phyloP scores from a whole-genome alignment of 345 rosid genomes.

The Rubroshorea leprosula region DNA sequence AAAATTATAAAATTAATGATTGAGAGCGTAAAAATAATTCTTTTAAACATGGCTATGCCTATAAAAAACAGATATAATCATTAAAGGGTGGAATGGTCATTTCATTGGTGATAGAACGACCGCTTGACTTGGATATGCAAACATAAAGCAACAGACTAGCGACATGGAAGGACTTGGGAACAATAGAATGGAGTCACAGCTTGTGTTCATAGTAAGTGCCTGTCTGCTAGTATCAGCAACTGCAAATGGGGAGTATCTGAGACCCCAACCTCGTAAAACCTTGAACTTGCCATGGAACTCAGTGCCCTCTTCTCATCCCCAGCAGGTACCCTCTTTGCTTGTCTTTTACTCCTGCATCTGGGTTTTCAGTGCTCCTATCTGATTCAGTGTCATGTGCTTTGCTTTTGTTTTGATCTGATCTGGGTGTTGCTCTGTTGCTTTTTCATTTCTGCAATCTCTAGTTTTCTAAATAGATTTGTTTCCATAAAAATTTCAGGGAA shows the following conservation, averaged over 20 bases:
- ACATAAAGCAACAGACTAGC: background rate
- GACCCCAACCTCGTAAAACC: conserved; percentile 75
- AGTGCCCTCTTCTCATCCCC: conserved; percentile 49
- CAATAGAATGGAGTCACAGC: conserved; percentile 23
- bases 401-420: conserved; percentile 17
- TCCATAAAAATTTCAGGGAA: background rate
- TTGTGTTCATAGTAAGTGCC: conserved; percentile 7
- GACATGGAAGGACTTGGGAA: background rate
- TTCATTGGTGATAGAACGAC: no score
- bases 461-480: background rate
- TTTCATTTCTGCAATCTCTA: background rate
- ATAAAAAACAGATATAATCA: no score
- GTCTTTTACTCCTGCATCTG: background rate
- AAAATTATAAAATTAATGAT: no score
- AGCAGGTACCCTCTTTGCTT: conserved; percentile 77
- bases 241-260: conserved; percentile 43
- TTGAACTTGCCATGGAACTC: conserved; percentile 60
- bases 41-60: no score
- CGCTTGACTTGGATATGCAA: no score
- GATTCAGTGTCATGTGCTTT: conserved; percentile 8
- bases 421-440: conserved; percentile 17
- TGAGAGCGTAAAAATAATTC: no score
- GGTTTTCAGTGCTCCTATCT: background rate
- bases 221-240: conserved; percentile 28
- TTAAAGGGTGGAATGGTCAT: no score